Conservation (phyloP, 2,329 filamentous ascomycete genomes). For the Sclerotinia glacialis region DNA sequence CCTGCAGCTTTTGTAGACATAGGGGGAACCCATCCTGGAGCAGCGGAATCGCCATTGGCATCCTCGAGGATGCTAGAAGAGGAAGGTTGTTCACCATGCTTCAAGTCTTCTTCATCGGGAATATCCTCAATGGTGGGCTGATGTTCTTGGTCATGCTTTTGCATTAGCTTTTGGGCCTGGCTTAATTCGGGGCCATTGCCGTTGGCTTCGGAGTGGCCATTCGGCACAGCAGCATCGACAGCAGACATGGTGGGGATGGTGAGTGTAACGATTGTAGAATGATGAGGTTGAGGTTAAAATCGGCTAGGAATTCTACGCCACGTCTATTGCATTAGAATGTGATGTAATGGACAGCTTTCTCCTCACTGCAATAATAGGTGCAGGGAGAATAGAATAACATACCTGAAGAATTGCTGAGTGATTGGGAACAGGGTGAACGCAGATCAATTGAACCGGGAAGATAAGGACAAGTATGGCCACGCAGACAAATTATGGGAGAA, state of each 20-base stretch:
- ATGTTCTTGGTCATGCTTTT: constrained; percentile 56
- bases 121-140: constrained; percentile 76
- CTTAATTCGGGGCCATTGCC: constrained; percentile 29
- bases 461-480: constrained; percentile 34
- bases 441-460: constrained; percentile 26
- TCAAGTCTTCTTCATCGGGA: constrained; percentile 75
- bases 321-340: background rate
- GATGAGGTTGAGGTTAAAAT: constrained; percentile 12
- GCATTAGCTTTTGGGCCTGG: constrained; percentile 56
- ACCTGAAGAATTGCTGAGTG: constrained; percentile 15
- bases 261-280: constrained; percentile 4
- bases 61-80: constrained; percentile 41
- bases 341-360: background rate
- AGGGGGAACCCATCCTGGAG: constrained; percentile 48
- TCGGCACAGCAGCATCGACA: constrained; percentile 25
- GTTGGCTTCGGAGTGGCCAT: constrained; percentile 29
- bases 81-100: constrained; percentile 52
- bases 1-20: constrained; percentile 62
- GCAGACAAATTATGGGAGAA: constrained; percentile 29
- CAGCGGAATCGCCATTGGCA: constrained; percentile 43
- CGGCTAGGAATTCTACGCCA: constrained; percentile 16
- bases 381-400: background rate
- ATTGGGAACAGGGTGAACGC: constrained; percentile 14
- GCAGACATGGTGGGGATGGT: constrained; percentile 33
- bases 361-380: background rate